A percentile compares a stretch with the other conserved stretches of the same genome.
phyloP scores from a whole-genome alignment of 2,329 filamentous ascomycete genomes.

The Verticillium isaacii region DNA sequence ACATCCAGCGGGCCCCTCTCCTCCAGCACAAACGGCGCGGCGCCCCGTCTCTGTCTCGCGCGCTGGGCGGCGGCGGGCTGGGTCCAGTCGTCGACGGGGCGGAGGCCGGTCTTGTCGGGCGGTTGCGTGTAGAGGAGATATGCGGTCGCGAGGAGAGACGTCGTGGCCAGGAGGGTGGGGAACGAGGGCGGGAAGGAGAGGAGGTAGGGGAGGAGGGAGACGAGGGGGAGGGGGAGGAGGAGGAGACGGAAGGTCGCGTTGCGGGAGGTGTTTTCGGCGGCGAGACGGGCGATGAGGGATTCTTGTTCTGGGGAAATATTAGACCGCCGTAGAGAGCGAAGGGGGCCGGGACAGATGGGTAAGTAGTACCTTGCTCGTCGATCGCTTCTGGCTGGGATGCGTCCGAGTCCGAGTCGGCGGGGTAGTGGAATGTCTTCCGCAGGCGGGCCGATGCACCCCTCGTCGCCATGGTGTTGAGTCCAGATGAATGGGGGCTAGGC shows the following conservation, averaged over 20 bases:
- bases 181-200: slow-evolving; percentile 27
- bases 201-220: slow-evolving; percentile 50
- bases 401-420: slow-evolving; percentile 52
- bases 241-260: slow-evolving; percentile 53
- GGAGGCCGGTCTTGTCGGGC: slow-evolving; percentile 30
- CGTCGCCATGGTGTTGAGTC: slow-evolving; percentile 8
- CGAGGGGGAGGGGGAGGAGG: slow-evolving; percentile 57
- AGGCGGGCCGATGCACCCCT: slow-evolving; percentile 49
- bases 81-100: slow-evolving; percentile 9
- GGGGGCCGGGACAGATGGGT: background rate
- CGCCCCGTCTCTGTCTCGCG: slow-evolving; percentile 4
- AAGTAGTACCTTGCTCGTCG: slow-evolving; percentile 64
- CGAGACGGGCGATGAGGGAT: slow-evolving; percentile 51
- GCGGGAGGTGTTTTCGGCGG: slow-evolving; percentile 48
- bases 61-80: slow-evolving; percentile 5
- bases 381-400: slow-evolving; percentile 55
- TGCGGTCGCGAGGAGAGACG: slow-evolving; percentile 44
- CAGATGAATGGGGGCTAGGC: background rate
- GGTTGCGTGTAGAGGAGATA: slow-evolving; percentile 58
- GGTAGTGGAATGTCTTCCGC: slow-evolving; percentile 74
- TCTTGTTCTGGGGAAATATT: slow-evolving; percentile 53
- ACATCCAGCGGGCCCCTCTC: slow-evolving; percentile 9
- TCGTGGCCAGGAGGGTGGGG: slow-evolving; percentile 40
- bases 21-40: slow-evolving; percentile 9
- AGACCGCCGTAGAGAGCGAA: background rate